These are phyloP conservation scores for Lactifluus subvellereus DNA, from an alignment of 768 basidiomycete genomes.

Conservation along the genomic window DNA sequence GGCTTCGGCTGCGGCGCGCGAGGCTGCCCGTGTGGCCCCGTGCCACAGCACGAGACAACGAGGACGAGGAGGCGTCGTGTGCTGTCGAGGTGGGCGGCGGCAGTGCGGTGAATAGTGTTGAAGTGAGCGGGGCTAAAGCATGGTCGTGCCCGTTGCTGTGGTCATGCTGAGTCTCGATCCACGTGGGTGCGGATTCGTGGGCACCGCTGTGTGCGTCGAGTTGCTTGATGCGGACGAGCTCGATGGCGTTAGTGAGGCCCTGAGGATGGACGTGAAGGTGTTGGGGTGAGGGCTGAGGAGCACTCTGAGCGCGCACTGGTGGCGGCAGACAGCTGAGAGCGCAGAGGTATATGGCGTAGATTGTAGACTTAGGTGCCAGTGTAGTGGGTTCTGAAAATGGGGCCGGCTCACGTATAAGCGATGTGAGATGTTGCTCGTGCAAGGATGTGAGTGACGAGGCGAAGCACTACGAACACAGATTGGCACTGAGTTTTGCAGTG, in stretches of 20 bases:
- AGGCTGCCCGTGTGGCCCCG: neutral
- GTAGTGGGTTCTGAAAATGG: neutral
- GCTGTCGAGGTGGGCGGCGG: neutral
- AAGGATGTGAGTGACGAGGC: slow-evolving; percentile 11
- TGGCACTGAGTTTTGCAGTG: neutral
- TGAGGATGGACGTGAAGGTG: slow-evolving; percentile 21
- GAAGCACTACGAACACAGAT: slow-evolving; percentile 13
- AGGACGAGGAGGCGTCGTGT: neutral
- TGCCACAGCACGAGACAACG: neutral
- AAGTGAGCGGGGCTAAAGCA: slow-evolving; percentile 6
- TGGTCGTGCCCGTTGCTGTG: neutral
- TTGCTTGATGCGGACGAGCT: slow-evolving; percentile 20
- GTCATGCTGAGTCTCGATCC: neutral
- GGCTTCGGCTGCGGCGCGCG: neutral
- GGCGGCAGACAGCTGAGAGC: neutral
- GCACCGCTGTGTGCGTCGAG: slow-evolving; percentile 24
- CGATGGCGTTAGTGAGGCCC: slow-evolving; percentile 6
- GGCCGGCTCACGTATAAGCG: neutral
- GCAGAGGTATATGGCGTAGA: neutral
- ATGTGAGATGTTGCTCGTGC: slow-evolving; percentile 16
- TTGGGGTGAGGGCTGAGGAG: slow-evolving; percentile 16
- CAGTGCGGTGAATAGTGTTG: neutral
- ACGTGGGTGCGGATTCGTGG: slow-evolving; percentile 15
- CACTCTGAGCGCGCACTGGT: neutral
- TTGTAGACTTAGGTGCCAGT: neutral